Conservation (phyloP, 1,284 basidiomycete species). For the Marasmius sp. region DNA sequence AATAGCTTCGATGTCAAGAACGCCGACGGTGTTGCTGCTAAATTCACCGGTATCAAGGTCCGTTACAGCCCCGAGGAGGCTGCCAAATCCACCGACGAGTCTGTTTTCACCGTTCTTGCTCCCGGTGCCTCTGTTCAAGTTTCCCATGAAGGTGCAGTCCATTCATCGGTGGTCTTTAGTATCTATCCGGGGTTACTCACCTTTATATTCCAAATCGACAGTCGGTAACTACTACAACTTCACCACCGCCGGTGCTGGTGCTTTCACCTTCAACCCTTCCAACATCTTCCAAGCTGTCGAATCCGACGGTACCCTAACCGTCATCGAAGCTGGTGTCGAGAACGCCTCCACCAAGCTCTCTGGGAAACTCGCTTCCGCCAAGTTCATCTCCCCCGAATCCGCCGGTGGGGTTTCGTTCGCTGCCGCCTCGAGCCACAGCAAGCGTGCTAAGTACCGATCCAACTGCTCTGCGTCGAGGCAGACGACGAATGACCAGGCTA, state of each 20-base stretch:
- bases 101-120: background rate
- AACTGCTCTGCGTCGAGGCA: conserved; percentile 1
- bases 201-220: too few relatives aligned
- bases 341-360: background rate
- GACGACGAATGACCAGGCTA: conserved; percentile 6
- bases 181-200: background rate
- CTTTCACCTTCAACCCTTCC: conserved; percentile 49
- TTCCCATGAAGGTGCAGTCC: conserved; percentile 11
- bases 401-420: background rate
- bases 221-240: conserved; percentile 9
- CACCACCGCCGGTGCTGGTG: conserved; percentile 24
- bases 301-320: conserved; percentile 3
- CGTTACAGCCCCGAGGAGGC: conserved; percentile 2
- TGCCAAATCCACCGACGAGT: background rate
- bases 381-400: background rate
- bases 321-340: conserved; percentile 1
- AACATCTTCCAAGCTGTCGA: conserved; percentile 50
- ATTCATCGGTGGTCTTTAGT: background rate
- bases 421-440: background rate
- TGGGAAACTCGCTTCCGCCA: conserved; percentile 5
- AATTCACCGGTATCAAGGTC: conserved; percentile 7
- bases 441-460: conserved; percentile 5
- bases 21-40: background rate
- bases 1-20: conserved; percentile 3
- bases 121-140: conserved; percentile 7